A percentile compares a stretch with the other conserved stretches of the same genome.
These are phyloP conservation scores for Fusarium tricinctum DNA, from an alignment of 2,329 filamentous ascomycete species.

Conservation along the genomic window DNA sequence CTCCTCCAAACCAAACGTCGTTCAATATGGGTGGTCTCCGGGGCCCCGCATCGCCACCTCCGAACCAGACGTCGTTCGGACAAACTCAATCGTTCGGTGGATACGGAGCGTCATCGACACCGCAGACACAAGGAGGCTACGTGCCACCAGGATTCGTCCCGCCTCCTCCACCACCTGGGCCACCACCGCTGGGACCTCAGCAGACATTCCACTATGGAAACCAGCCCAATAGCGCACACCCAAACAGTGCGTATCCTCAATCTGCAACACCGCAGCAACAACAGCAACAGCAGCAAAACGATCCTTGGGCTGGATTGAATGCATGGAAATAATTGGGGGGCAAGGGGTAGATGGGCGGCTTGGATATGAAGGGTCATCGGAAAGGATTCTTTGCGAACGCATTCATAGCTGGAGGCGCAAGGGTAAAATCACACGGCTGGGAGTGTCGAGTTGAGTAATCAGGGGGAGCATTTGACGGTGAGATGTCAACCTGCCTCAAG, in stretches of 20 bases:
- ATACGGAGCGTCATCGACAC: slow-evolving; percentile 58
- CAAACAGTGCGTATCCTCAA: slow-evolving; percentile 53
- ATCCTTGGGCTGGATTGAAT: slow-evolving; percentile 67
- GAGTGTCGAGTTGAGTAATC: background rate
- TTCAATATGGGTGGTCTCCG: slow-evolving; percentile 59
- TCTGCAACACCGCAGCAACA: slow-evolving; percentile 40
- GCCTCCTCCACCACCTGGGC: slow-evolving; percentile 73
- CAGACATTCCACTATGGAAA: slow-evolving; percentile 70
- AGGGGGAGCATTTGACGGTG: background rate
- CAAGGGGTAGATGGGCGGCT: slow-evolving; percentile 1
- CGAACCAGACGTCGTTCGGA: slow-evolving; percentile 68
- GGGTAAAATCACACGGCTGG: background rate
- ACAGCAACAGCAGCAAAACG: slow-evolving; percentile 59
- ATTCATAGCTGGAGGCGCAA: background rate
- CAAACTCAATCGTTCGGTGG: slow-evolving; percentile 57
- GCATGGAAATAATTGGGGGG: slow-evolving; percentile 61
- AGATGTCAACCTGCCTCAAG: slow-evolving; percentile 1
- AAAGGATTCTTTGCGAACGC: background rate
- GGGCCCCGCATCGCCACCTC: slow-evolving; percentile 67
- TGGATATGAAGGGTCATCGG: background rate
- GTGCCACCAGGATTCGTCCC: slow-evolving; percentile 72
- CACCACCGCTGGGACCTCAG: slow-evolving; percentile 72
- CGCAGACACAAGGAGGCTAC: slow-evolving; percentile 59
- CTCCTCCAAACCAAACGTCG: slow-evolving; percentile 72
- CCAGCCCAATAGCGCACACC: slow-evolving; percentile 45